A percentile compares a stretch with the other conserved stretches of the same genome.
Conservation (phyloP, 768 basidiomycete species). For the Lactarius vividus region DNA sequence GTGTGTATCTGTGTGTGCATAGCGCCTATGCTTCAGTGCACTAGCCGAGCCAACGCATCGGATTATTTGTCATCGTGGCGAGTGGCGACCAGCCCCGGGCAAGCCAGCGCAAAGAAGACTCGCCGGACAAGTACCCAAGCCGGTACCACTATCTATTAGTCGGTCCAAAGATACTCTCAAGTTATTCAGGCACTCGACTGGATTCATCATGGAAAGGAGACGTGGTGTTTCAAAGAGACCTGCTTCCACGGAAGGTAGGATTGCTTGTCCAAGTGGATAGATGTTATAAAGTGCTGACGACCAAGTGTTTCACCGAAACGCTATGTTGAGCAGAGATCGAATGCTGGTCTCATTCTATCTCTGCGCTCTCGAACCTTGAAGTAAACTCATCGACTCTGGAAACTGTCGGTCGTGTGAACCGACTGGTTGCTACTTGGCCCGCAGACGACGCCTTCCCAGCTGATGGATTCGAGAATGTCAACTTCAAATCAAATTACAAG, state of each 20-base stretch:
- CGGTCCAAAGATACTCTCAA: background rate
- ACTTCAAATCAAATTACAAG: slow-evolving; percentile 48
- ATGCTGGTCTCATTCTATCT: slow-evolving; percentile 70
- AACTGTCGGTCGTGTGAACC: slow-evolving; percentile 69
- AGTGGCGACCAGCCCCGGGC: background rate
- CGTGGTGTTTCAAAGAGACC: slow-evolving; percentile 59
- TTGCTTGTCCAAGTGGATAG: slow-evolving; percentile 27
- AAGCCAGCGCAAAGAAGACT: no score
- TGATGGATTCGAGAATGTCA: slow-evolving; percentile 65
- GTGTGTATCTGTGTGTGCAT: background rate
- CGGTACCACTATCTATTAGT: background rate
- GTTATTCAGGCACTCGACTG: background rate
- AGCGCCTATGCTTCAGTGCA: background rate
- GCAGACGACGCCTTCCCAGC: slow-evolving; percentile 64
- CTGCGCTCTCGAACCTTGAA: slow-evolving; percentile 52
- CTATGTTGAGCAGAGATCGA: slow-evolving; percentile 54
- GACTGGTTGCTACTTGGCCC: slow-evolving; percentile 69
- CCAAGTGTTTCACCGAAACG: background rate
- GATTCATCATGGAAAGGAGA: slow-evolving; percentile 57
- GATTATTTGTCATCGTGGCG: background rate
- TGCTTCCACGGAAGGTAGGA: slow-evolving; percentile 72
- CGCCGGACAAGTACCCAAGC: no score
- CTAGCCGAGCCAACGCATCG: background rate
- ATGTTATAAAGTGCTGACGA: slow-evolving; percentile 20
- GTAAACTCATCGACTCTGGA: slow-evolving; percentile 49